A percentile compares a stretch with the other conserved stretches of the same genome.
Conservation (phyloP, 768 basidiomycete species). For the Hydnum rufescens region DNA sequence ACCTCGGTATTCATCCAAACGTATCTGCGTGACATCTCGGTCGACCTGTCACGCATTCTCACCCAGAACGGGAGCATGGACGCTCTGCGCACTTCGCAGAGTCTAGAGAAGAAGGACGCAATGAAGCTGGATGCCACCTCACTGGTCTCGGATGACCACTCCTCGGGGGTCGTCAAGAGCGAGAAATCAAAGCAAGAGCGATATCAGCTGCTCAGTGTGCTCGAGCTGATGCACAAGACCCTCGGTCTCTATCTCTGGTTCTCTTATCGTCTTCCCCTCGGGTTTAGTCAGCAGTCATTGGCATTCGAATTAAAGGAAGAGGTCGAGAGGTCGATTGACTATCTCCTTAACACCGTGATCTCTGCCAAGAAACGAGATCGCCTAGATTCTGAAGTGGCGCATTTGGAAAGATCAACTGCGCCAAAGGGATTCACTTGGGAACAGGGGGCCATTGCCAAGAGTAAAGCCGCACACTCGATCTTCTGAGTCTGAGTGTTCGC, state of each 20-base stretch:
- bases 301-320: slow-evolving; percentile 37
- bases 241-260: slow-evolving; percentile 76
- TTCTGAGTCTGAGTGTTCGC: background rate
- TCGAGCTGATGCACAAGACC: slow-evolving; percentile 64
- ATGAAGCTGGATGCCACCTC: background rate
- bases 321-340: slow-evolving; percentile 49
- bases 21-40: background rate
- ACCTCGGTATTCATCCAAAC: background rate
- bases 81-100: background rate
- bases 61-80: background rate
- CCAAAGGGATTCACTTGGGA: too few relatives aligned
- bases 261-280: slow-evolving; percentile 42
- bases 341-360: slow-evolving; percentile 31
- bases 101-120: background rate
- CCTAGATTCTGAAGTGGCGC: too few relatives aligned
- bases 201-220: slow-evolving; percentile 10
- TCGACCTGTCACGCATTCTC: background rate
- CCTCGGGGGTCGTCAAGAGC: background rate
- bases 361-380: too few relatives aligned
- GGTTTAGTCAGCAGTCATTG: slow-evolving; percentile 36
- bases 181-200: background rate
- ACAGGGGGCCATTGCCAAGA: too few relatives aligned
- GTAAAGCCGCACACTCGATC: background rate
- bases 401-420: too few relatives aligned
- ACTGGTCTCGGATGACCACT: background rate